Evolutionary conservation across 2,329 filamentous ascomycete genomes (phyloP).

Genomic region (Hypocreales sp.): DNA sequence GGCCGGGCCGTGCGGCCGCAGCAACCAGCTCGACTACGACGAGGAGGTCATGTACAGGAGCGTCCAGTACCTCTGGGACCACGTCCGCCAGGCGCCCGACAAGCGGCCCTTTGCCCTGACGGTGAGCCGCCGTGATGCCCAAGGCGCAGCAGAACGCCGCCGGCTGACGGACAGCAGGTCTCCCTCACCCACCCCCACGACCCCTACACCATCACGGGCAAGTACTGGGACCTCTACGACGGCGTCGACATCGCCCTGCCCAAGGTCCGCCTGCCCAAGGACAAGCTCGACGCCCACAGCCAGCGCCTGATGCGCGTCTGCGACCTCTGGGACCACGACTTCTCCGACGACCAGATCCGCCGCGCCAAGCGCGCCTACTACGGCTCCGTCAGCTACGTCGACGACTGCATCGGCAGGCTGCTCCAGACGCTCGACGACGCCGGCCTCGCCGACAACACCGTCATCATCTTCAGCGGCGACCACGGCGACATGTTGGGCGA

Average conservation of each 20-base stretch:
- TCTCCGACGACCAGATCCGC: slow-evolving; percentile 75
- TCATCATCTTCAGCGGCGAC: slow-evolving; percentile 84
- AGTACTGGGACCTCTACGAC: slow-evolving; percentile 89
- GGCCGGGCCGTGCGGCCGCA: slow-evolving; percentile 74
- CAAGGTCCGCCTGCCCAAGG: slow-evolving; percentile 60
- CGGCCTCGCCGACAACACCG: slow-evolving; percentile 68
- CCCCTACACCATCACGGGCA: slow-evolving; percentile 83
- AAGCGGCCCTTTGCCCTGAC: slow-evolving; percentile 76
- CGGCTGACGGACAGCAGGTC: slow-evolving; percentile 25
- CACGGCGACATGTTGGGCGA: slow-evolving; percentile 95
- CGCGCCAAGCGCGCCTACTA: slow-evolving; percentile 81
- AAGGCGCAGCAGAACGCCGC: neutral
- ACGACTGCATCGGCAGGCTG: slow-evolving; percentile 78
- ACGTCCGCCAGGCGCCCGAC: slow-evolving; percentile 63
- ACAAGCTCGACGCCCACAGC: slow-evolving; percentile 75
- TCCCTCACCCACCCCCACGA: slow-evolving; percentile 92
- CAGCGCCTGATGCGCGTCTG: slow-evolving; percentile 75
- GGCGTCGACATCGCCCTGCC: slow-evolving; percentile 76
- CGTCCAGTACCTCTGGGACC: slow-evolving; percentile 79
- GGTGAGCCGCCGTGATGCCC: slow-evolving; percentile 15
- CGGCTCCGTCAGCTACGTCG: slow-evolving; percentile 83
- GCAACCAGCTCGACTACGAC: slow-evolving; percentile 91
- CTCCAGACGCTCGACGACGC: slow-evolving; percentile 65
- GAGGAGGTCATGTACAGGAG: slow-evolving; percentile 92
- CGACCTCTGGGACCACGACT: slow-evolving; percentile 71